Conservation (phyloP, 2,329 filamentous ascomycete species). For the Xylaria sp. region DNA sequence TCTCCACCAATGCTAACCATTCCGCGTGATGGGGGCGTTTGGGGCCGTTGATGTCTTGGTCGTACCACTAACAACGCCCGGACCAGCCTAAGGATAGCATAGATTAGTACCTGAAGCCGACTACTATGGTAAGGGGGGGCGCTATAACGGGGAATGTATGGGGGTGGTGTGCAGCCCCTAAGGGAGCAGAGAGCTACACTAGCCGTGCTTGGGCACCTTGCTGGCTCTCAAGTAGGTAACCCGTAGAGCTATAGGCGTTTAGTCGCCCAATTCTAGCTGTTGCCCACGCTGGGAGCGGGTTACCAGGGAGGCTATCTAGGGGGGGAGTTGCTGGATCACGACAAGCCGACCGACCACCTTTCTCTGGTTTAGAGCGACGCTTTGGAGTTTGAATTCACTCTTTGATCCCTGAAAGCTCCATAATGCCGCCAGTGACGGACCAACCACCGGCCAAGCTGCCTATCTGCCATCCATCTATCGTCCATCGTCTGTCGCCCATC, state of each 20-base stretch:
- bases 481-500: not conserved
- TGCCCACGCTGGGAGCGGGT: not conserved
- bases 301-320: not conserved
- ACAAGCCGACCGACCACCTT: constrained; percentile 10
- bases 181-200: not conserved
- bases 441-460: not conserved
- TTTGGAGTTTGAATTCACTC: constrained; percentile 5
- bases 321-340: not conserved
- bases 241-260: no score
- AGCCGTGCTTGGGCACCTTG: not conserved
- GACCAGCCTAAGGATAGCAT: not conserved
- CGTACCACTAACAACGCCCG: constrained; percentile 1
- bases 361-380: not conserved
- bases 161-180: not conserved
- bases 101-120: no score
- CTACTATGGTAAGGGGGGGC: not conserved
- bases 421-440: not conserved
- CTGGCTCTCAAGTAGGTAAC: not conserved
- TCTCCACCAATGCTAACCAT: constrained; percentile 1
- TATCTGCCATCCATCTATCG: not conserved
- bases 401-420: constrained; percentile 18
- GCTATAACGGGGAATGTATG: not conserved
- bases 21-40: not conserved
- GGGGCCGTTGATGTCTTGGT: no score
- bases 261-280: no score